phyloP scores from a whole-genome alignment of 345 rosid species.

The Aquilaria yunnanensis region DNA sequence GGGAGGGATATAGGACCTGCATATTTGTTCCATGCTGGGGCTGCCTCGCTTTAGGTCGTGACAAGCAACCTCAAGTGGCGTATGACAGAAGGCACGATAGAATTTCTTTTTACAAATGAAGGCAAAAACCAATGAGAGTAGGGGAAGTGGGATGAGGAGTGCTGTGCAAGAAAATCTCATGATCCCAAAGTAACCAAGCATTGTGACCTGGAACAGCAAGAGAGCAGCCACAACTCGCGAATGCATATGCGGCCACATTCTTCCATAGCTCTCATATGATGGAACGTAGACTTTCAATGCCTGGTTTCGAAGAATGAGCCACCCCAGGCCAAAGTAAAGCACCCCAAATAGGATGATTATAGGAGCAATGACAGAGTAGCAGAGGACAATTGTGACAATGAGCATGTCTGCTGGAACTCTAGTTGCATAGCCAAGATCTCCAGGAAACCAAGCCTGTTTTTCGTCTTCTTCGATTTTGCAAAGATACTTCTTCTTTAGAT shows the following conservation, averaged over 20 bases:
- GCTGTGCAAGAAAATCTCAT: constrained; percentile 39
- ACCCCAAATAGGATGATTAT: constrained; percentile 71
- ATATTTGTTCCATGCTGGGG: constrained; percentile 52
- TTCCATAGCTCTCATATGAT: constrained; percentile 73
- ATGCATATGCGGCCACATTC: constrained; percentile 97
- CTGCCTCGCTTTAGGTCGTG: constrained; percentile 45
- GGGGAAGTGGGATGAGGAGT: constrained; percentile 40
- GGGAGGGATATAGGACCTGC: constrained; percentile 49
- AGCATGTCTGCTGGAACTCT: constrained; percentile 79
- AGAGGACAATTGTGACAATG: constrained; percentile 56
- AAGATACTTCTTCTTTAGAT: constrained; percentile 74
- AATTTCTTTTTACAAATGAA: constrained; percentile 60
- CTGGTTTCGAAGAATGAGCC: constrained; percentile 88
- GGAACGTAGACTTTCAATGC: constrained; percentile 89
- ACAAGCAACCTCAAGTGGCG: constrained; percentile 70
- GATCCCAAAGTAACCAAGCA: constrained; percentile 59
- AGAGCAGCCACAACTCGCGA: constrained; percentile 53
- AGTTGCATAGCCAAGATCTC: constrained; percentile 63
- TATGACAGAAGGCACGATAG: constrained; percentile 47
- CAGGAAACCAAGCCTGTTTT: constrained; percentile 83
- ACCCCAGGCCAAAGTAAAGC: constrained; percentile 70
- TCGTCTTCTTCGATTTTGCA: constrained; percentile 87
- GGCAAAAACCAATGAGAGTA: constrained; percentile 46
- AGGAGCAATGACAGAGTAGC: constrained; percentile 87
- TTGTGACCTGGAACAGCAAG: constrained; percentile 64